phyloP scores from a whole-genome alignment of 331 rosid genomes.

The Rhamnella rubrinervis region DNA sequence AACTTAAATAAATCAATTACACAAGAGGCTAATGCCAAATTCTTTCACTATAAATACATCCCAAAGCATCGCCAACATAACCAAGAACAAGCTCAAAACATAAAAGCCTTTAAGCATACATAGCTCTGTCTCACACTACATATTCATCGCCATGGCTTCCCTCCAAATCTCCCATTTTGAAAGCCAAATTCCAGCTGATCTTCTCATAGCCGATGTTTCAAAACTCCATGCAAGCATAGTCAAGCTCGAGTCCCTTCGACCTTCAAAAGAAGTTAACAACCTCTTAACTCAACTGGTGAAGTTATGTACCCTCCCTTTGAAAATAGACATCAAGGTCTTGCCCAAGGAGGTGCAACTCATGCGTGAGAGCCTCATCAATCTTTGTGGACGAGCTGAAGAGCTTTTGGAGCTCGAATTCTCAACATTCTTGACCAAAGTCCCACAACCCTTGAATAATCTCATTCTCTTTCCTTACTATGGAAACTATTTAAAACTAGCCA shows the following conservation, averaged over 20 bases:
- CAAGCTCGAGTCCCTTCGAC: conserved; percentile 55
- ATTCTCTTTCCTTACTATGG: conserved; percentile 65
- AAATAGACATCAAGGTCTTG: conserved; percentile 47
- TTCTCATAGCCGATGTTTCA: conserved; percentile 37
- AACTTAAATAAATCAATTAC: too few relatives aligned
- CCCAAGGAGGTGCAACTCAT: conserved; percentile 44
- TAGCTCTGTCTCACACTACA: not conserved
- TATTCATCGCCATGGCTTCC: conserved; percentile 43
- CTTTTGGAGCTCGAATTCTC: conserved; percentile 71
- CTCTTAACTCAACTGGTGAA: conserved; percentile 62
- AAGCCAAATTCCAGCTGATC: conserved; percentile 39
- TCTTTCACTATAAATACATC: conserved; percentile 42
- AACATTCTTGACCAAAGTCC: conserved; percentile 39
- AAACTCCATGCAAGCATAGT: conserved; percentile 59
- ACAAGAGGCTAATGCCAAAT: not conserved
- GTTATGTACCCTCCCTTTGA: conserved; percentile 53
- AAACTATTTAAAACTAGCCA: conserved; percentile 63
- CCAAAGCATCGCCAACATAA: not conserved
- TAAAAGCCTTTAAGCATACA: not conserved
- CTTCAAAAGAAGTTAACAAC: conserved; percentile 61
- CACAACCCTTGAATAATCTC: conserved; percentile 46
- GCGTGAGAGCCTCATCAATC: conserved; percentile 57
- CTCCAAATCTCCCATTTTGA: conserved; percentile 37
- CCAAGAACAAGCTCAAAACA: conserved; percentile 14
- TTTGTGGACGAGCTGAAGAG: conserved; percentile 63